These are phyloP conservation scores for Apiospora aurea DNA, from an alignment of 2,329 filamentous ascomycete genomes.

Conservation along the genomic window DNA sequence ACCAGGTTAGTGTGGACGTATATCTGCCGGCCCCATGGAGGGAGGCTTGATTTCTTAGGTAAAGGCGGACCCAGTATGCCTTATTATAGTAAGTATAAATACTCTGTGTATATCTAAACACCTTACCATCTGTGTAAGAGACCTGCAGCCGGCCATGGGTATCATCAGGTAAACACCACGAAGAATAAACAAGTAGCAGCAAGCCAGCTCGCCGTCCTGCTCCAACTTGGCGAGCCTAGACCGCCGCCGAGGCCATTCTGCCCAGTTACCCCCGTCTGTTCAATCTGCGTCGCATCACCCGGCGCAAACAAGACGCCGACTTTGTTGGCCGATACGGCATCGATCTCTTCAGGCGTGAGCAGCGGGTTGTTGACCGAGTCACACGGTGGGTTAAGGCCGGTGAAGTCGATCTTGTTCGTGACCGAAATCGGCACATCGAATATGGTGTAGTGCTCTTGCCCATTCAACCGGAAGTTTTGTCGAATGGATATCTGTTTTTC, in stretches of 20 bases:
- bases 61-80: neutral
- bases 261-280: conserved; percentile 42
- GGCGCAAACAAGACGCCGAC: conserved; percentile 59
- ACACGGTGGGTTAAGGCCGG: conserved; percentile 53
- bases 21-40: neutral
- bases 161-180: conserved; percentile 11
- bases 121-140: neutral
- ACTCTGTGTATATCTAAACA: neutral
- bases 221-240: conserved; percentile 44
- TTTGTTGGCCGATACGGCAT: conserved; percentile 49
- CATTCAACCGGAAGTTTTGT: conserved; percentile 73
- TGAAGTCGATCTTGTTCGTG: conserved; percentile 66
- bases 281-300: conserved; percentile 55
- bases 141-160: neutral
- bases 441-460: conserved; percentile 69
- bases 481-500: conserved; percentile 68
- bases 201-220: conserved; percentile 28
- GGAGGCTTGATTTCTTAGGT: neutral
- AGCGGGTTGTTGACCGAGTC: conserved; percentile 60
- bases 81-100: no score
- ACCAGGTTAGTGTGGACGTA: neutral
- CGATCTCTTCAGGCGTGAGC: conserved; percentile 53
- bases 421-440: conserved; percentile 74
- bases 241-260: conserved; percentile 40
- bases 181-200: conserved; percentile 44